A percentile compares a stretch with the other conserved stretches of the same genome.
phyloP scores from a whole-genome alignment of 352 stramenopile genomes.

The Phytopythium boreale region DNA sequence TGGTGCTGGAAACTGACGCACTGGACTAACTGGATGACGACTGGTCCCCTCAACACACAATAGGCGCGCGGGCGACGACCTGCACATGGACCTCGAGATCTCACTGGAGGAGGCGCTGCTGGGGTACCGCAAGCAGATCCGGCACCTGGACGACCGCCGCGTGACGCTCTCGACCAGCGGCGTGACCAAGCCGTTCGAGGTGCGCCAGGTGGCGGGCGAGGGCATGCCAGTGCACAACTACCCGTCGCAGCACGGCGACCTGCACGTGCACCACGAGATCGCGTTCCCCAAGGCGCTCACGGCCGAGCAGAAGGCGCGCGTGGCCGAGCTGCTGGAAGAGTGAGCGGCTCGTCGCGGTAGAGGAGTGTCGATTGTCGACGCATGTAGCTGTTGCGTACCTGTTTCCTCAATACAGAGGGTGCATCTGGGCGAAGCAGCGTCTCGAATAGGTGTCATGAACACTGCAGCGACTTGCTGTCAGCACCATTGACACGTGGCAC shows the following conservation, averaged over 20 bases:
- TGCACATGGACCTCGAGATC: conserved; percentile 95
- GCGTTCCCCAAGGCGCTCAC: conserved; percentile 91
- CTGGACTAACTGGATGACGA: neutral
- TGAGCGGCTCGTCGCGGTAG: neutral
- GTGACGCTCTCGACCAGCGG: conserved; percentile 83
- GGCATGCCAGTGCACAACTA: conserved; percentile 95
- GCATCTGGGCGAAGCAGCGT: too few species aligned
- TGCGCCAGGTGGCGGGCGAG: conserved; percentile 89
- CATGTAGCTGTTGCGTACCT: neutral
- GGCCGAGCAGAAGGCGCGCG: conserved; percentile 81
- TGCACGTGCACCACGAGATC: conserved; percentile 96
- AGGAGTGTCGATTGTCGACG: neutral
- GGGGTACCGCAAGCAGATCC: conserved; percentile 92
- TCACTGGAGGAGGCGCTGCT: conserved; percentile 95
- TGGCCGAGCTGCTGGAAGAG: conserved; percentile 45
- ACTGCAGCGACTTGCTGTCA: too few species aligned
- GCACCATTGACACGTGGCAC: too few species aligned
- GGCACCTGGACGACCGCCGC: conserved; percentile 92
- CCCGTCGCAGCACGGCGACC: conserved; percentile 87
- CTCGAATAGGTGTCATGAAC: too few species aligned
- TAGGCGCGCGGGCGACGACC: conserved; percentile 91
- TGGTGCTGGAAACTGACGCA: too few species aligned
- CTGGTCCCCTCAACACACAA: neutral
- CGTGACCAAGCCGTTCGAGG: conserved; percentile 93
- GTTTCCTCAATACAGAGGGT: too few species aligned